phyloP scores from a whole-genome alignment of 1,284 basidiomycete species.

The Abortiporus biennis region DNA sequence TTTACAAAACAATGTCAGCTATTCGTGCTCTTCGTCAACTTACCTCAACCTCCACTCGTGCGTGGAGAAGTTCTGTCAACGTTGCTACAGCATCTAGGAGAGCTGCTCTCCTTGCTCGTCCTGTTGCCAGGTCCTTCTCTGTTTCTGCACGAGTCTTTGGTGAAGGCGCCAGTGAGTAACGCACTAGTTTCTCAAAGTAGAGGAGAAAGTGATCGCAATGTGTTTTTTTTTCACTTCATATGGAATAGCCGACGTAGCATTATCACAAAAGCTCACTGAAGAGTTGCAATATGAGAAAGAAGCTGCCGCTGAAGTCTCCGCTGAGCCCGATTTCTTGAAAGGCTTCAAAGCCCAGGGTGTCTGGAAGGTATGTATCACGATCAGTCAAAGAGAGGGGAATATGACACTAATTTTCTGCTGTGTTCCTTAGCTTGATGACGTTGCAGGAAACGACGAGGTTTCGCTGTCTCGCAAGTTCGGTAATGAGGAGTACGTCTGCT shows the following conservation, averaged over 20 bases:
- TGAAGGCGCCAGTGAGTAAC: slow-evolving; percentile 57
- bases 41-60: slow-evolving; percentile 28
- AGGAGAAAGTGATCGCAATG: slow-evolving; percentile 6
- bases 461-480: slow-evolving; percentile 80
- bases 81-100: slow-evolving; percentile 28
- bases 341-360: slow-evolving; percentile 70
- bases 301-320: slow-evolving; percentile 29
- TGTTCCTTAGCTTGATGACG: slow-evolving; percentile 60
- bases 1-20: slow-evolving; percentile 34
- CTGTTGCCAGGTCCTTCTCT: slow-evolving; percentile 44
- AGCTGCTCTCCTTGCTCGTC: slow-evolving; percentile 17
- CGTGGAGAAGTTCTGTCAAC: slow-evolving; percentile 25
- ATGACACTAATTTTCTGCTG: neutral
- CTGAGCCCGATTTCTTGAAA: slow-evolving; percentile 75
- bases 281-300: slow-evolving; percentile 87
- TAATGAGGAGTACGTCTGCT: slow-evolving; percentile 74
- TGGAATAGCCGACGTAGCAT: slow-evolving; percentile 58
- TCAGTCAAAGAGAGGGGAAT: too few species aligned
- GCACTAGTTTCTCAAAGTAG: slow-evolving; percentile 4
- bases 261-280: slow-evolving; percentile 73
- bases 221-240: neutral
- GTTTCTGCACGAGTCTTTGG: slow-evolving; percentile 46
- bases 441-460: slow-evolving; percentile 78
- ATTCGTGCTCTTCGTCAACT: slow-evolving; percentile 30
- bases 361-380: slow-evolving; percentile 65